Evolutionary conservation across 179 eudicot genomes (phyloP).

Genomic region (Silene noctiflora): DNA sequence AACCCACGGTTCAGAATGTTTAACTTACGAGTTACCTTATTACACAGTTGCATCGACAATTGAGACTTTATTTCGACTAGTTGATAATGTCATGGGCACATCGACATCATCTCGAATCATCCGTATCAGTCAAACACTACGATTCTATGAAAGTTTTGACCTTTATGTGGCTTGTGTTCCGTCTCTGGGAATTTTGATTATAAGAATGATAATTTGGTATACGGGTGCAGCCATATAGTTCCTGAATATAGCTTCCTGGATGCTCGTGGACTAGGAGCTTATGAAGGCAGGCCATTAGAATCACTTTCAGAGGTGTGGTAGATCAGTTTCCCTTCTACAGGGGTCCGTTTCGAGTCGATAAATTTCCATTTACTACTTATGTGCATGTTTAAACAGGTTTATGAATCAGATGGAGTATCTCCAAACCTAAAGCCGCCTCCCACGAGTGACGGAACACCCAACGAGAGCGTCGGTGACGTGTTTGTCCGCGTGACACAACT

Average conservation of each 20-base stretch:
- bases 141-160: too few species aligned
- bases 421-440: constrained; percentile 82
- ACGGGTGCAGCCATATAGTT: constrained; percentile 60
- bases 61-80: too few species aligned
- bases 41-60: too few species aligned
- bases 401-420: constrained; percentile 72
- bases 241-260: constrained; percentile 98
- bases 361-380: background rate
- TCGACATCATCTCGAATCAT: too few species aligned
- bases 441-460: constrained; percentile 84
- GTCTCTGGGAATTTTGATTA: background rate
- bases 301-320: constrained; percentile 60
- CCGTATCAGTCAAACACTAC: too few species aligned
- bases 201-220: background rate
- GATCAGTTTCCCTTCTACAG: constrained; percentile 1
- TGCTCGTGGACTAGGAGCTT: constrained; percentile 98
- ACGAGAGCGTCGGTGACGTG: constrained; percentile 87
- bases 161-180: too few species aligned
- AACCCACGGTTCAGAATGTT: too few species aligned
- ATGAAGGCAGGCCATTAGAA: constrained; percentile 74
- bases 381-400: constrained; percentile 45
- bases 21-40: too few species aligned
- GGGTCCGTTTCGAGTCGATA: background rate
- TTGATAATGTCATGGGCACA: too few species aligned
- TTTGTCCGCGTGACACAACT: constrained; percentile 97